phyloP scores from a whole-genome alignment of 768 basidiomycete genomes.

The Termitomyces sp. region DNA sequence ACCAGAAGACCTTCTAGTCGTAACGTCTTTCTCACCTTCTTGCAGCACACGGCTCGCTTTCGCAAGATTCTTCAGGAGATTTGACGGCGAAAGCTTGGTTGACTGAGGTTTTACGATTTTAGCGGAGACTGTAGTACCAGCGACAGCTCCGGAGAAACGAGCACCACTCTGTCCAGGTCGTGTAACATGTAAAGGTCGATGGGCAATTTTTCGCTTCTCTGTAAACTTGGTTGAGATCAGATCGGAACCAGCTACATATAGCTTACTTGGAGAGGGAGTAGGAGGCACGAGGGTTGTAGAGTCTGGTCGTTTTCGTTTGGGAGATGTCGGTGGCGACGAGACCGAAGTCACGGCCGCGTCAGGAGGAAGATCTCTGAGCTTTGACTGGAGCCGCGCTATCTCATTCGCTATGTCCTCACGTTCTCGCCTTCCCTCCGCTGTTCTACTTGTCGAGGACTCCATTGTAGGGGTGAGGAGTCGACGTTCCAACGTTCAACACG shows the following conservation, averaged over 20 bases:
- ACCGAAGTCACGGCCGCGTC: conserved; percentile 1
- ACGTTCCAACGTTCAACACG: too few relatives aligned
- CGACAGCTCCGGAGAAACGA: conserved; percentile 2
- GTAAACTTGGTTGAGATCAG: conserved; percentile 2
- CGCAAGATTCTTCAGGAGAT: conserved; percentile 47
- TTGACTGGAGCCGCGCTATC: conserved; percentile 52
- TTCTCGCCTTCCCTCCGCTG: conserved; percentile 28
- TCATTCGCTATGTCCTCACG: conserved; percentile 49
- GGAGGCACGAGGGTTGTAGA: conserved; percentile 42
- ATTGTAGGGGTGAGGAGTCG: conserved; percentile 25
- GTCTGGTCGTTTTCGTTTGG: conserved; percentile 43
- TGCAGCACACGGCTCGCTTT: conserved; percentile 21
- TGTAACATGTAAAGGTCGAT: conserved; percentile 10
- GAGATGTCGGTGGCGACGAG: conserved; percentile 26
- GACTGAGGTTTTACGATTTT: conserved; percentile 9
- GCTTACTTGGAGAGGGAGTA: conserved; percentile 65
- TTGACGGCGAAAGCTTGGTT: conserved; percentile 44
- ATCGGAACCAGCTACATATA: conserved; percentile 8
- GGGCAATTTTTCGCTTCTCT: conserved; percentile 41
- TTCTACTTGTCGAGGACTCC: conserved; percentile 49
- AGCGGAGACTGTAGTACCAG: not conserved
- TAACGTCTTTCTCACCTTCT: conserved; percentile 7
- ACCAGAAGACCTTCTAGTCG: conserved; percentile 23
- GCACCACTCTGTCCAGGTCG: not conserved
- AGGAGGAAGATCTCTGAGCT: conserved; percentile 38